Base-by-base conservation (phyloP, 2,329 filamentous ascomycete species). In the Pseudogymnoascus sp. region DNA sequence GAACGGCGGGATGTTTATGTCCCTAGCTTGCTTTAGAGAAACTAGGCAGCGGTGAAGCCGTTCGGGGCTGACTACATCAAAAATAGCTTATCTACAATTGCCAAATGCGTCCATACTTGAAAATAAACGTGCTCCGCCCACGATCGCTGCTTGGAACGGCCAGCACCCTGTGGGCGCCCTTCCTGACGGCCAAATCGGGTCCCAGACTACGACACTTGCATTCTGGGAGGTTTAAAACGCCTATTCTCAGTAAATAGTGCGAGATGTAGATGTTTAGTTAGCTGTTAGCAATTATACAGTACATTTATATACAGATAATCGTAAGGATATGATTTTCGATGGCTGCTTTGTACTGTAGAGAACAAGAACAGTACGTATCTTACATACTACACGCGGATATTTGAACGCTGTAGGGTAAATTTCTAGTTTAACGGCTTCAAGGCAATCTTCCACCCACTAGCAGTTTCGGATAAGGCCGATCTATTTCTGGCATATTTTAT, bases 381-480 rank as follows among this genome's bases (percentile, higher is more conserved):
- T 25, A 8, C n/a, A 16, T 56, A 7, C 49, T 56, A 56, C 28
- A 34, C 23, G 23, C 31, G 23, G 46, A 31, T 53, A 28, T 16
- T 31, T 53, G 14, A 7, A 9, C 43, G 25, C 12, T 28, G 11
- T 23, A 53, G 23, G 23, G 46, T 28, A 53, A 7, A 46, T n/a
- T 56, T 56, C 49, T 56, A 21, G 46, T 56, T 56, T 56, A 56
- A 56, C 46, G 46, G 46, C 46, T 56, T 34, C 46, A 56, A 31
- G n/a, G 18, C 21, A 56, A 34, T 56, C 46, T 9, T 56, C 25
- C 49, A 12, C 49, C n/a, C 49, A 12, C 49, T 56, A 56, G 28
- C 28, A 34, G 49, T 56, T 56, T 56, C 49, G 25, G n/a, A 56
- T 34, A 56, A 18, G 2, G 46, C 46, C 46, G 46, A 56, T 56